Base-by-base conservation (phyloP, 164 flowering plant genomes). In the Warburgia ugandensis region DNA sequence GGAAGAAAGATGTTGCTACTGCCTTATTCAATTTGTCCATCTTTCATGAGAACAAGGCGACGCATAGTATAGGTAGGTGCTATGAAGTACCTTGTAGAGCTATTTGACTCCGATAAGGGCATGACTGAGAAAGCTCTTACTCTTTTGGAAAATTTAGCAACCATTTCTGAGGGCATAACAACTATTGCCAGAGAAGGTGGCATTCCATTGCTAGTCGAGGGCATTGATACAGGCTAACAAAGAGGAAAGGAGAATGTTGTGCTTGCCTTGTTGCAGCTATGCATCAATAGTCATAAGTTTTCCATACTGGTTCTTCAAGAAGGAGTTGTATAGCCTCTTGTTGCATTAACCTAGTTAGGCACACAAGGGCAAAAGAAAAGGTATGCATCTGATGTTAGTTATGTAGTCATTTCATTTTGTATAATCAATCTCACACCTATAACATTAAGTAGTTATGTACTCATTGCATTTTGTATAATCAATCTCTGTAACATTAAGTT, bases 291-390 rank as follows among this genome's bases (percentile, higher is more conserved):
- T 65, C 56, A 75, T 39, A 88, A 84, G 62, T 78, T 72, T 54
- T 92, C 89, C 63, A 65, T 69, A 32, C 52, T 83, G 56, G 84
- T 88, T 48, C 67, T 88, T 52, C 94, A 86, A 70, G 99, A 92
- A 77, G 99, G 99, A 19, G 97, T 87, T 29, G 89, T 92, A 29
- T 94, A 97, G 19, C 97, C 99, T 32, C 81, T 92, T 31, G 95
- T 92, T 30, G 94, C 87, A 29, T 73, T 92, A 62, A 80, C 97
- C 52, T 87, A 82, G 61, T 76, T 89, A 45, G 97, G 99, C 54
- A 86, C 94, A 40, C 78, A 17, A 77, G 95, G 68, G 95, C 89
- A 20, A 85, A 75, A 66, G 96, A 92, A 64, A 92, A 92, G 88
- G 96, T 92, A 68, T 22, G 29, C 41, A 9, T 33, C 5, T 21